Conservation (phyloP, 129 eudicot genomes). For the Dittrichia graveolens region DNA sequence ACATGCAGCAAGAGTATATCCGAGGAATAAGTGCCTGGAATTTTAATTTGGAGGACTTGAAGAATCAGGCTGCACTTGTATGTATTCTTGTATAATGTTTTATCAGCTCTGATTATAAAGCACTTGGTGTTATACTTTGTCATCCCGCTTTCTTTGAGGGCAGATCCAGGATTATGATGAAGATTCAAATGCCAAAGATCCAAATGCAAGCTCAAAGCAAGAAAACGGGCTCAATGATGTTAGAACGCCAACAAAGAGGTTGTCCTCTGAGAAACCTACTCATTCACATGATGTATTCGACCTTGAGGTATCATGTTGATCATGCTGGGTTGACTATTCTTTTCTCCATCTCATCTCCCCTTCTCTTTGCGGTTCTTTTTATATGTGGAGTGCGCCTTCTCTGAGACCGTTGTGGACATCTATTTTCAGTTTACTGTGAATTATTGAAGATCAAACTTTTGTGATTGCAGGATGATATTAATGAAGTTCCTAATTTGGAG, state of each 20-base stretch:
- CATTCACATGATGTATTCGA: slow-evolving; percentile 43
- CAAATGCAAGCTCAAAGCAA: slow-evolving; percentile 45
- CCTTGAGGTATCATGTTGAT: slow-evolving; percentile 55
- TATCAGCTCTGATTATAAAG: not conserved
- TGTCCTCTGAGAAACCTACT: slow-evolving; percentile 42
- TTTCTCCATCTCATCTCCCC: slow-evolving; percentile 4
- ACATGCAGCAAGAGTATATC: slow-evolving; percentile 89
- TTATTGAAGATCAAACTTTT: slow-evolving; percentile 2
- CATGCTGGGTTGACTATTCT: not conserved
- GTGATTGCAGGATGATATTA: slow-evolving; percentile 58
- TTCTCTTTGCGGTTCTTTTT: not conserved
- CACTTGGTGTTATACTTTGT: slow-evolving; percentile 13
- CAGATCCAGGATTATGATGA: slow-evolving; percentile 80
- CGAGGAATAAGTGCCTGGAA: slow-evolving; percentile 99
- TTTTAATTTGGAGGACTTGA: slow-evolving; percentile 95
- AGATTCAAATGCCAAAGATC: slow-evolving; percentile 42
- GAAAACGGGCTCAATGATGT: slow-evolving; percentile 45
- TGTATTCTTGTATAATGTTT: slow-evolving; percentile 26
- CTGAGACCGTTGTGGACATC: not conserved
- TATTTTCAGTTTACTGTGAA: not conserved
- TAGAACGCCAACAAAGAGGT: slow-evolving; percentile 38
- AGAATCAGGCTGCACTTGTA: slow-evolving; percentile 95
- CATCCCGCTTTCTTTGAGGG: slow-evolving; percentile 20
- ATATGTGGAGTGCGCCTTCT: not conserved
- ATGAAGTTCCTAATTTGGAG: slow-evolving; percentile 69